Conservation (phyloP, 805 yeast species). For the Teunomyces barrocoloradensis region DNA sequence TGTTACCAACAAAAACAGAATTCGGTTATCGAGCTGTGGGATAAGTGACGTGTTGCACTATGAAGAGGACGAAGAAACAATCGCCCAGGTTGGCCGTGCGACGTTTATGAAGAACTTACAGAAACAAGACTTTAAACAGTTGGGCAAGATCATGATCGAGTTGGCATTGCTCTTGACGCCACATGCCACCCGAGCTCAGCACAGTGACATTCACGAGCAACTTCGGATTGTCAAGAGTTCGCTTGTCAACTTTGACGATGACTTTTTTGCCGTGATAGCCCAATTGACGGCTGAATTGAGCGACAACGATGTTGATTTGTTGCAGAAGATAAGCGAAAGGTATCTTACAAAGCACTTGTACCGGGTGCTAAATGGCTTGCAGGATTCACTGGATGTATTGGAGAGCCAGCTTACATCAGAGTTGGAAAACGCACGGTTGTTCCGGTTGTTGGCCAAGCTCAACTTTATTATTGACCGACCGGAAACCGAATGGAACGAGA, state of each 20-base stretch:
- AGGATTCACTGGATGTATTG: slow-evolving; percentile 52
- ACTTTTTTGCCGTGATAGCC: slow-evolving; percentile 31
- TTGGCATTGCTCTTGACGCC: slow-evolving; percentile 28
- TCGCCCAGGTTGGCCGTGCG: slow-evolving; percentile 6
- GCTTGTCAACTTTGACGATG: slow-evolving; percentile 33
- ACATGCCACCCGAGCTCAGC: not conserved
- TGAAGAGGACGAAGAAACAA: slow-evolving; percentile 27
- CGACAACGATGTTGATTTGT: slow-evolving; percentile 20
- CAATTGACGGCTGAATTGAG: slow-evolving; percentile 28
- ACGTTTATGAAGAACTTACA: slow-evolving; percentile 34
- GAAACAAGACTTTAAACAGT: slow-evolving; percentile 50
- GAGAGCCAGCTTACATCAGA: slow-evolving; percentile 67
- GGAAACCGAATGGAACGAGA: slow-evolving; percentile 64
- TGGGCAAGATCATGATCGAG: slow-evolving; percentile 62
- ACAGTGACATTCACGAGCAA: not conserved
- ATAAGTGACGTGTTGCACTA: slow-evolving; percentile 59
- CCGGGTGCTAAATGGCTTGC: slow-evolving; percentile 47
- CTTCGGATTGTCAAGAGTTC: slow-evolving; percentile 13
- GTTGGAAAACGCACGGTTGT: slow-evolving; percentile 83
- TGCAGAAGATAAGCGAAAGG: slow-evolving; percentile 21
- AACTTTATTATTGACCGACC: slow-evolving; percentile 77
- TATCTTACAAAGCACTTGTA: slow-evolving; percentile 38
- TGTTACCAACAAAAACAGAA: slow-evolving; percentile 66
- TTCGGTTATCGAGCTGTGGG: slow-evolving; percentile 71
- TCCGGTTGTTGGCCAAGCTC: slow-evolving; percentile 77